These are phyloP conservation scores for Rhizopogon rudus DNA, from an alignment of 768 basidiomycete genomes.

Conservation along the genomic window DNA sequence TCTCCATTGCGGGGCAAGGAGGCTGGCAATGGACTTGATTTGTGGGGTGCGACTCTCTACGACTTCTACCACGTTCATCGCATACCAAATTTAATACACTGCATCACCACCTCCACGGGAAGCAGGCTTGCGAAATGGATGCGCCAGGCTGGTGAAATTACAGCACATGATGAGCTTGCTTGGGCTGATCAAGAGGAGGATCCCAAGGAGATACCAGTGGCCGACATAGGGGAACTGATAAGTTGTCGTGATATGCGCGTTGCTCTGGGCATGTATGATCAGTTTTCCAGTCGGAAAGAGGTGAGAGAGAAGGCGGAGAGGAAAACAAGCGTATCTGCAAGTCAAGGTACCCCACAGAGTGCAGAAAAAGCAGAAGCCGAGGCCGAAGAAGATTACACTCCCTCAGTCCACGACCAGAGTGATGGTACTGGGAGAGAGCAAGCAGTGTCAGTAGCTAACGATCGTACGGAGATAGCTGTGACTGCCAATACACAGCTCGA, in stretches of 20 bases:
- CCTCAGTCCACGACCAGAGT: background rate
- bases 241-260: conserved; percentile 7
- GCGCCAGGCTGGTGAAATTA: conserved; percentile 11
- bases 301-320: background rate
- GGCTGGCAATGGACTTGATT: conserved; percentile 13
- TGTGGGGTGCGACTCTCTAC: conserved; percentile 24
- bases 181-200: conserved; percentile 19
- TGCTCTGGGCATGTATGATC: background rate
- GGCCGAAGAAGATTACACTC: background rate
- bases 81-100: no score
- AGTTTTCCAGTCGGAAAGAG: conserved; percentile 1
- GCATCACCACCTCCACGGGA: conserved; percentile 10
- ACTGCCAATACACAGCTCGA: background rate
- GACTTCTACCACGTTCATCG: conserved; percentile 17
- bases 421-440: background rate
- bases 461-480: background rate
- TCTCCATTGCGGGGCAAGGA: conserved; percentile 8
- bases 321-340: background rate
- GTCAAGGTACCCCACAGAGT: background rate
- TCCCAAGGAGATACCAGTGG: conserved; percentile 13
- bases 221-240: conserved; percentile 14
- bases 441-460: background rate
- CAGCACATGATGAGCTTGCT: conserved; percentile 9
- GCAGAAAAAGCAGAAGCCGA: background rate
- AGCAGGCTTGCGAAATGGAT: conserved; percentile 13